phyloP scores from a whole-genome alignment of 176 grass and related monocot genomes.

The Ensete ventricosum region DNA sequence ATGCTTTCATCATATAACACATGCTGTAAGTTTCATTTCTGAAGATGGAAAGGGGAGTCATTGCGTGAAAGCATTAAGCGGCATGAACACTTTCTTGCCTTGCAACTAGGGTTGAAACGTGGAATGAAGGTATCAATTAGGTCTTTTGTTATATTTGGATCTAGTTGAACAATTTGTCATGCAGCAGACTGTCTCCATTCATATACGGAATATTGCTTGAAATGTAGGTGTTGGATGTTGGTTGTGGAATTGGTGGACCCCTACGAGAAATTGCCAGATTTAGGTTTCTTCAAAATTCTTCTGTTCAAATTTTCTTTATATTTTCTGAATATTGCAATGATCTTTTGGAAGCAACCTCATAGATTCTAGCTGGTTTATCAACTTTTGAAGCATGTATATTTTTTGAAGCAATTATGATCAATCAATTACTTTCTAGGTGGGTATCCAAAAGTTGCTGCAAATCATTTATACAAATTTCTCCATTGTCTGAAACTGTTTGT shows the following conservation, averaged over 20 bases:
- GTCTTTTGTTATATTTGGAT: background rate
- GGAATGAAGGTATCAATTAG: conserved; percentile 71
- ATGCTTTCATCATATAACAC: background rate
- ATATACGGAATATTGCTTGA: background rate
- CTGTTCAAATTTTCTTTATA: background rate
- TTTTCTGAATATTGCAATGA: background rate
- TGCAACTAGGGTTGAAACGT: conserved; percentile 72
- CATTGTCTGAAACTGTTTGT: background rate
- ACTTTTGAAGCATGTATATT: background rate
- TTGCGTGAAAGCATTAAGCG: conserved; percentile 91
- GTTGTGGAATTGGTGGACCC: conserved; percentile 91
- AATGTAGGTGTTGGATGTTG: conserved; percentile 84
- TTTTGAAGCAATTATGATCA: too few relatives aligned
- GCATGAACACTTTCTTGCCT: conserved; percentile 88
- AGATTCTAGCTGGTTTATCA: background rate
- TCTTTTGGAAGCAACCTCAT: background rate
- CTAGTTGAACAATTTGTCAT: background rate
- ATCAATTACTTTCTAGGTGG: background rate
- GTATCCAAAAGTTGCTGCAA: background rate
- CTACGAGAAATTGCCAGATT: conserved; percentile 97
- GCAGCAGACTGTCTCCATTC: background rate
- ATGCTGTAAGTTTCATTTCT: conserved; percentile 6
- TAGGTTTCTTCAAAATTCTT: conserved; percentile 38
- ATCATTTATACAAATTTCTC: background rate
- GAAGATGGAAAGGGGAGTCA: conserved; percentile 89